Percentiles rank a stretch among this genome's conserved stretches.
These are phyloP conservation scores for Stentor roeselii DNA, from an alignment of 73 alveolate species.

Conservation along the genomic window DNA sequence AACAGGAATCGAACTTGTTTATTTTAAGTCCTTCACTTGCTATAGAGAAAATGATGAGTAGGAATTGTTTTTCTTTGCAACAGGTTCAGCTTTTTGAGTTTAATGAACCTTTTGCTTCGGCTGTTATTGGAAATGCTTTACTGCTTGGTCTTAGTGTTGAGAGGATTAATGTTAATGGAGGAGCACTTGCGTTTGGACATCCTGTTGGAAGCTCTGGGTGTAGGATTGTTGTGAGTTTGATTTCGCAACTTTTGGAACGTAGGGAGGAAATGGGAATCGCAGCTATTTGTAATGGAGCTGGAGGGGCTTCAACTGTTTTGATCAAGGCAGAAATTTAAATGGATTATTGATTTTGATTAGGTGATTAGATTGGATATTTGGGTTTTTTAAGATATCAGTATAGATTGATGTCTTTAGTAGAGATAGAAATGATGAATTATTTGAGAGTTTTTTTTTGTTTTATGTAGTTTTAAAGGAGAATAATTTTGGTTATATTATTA, in stretches of 20 bases:
- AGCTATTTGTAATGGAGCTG: slow-evolving; percentile 85
- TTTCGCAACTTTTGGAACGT: slow-evolving; percentile 57
- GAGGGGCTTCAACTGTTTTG: slow-evolving; percentile 88
- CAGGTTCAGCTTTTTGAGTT: background rate
- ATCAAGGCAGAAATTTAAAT: slow-evolving; percentile 41
- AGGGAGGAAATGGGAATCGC: slow-evolving; percentile 78
- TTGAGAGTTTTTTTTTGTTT: too few species aligned
- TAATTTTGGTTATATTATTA: too few species aligned
- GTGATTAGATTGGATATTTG: too few species aligned
- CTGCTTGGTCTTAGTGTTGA: slow-evolving; percentile 48
- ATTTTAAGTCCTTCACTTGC: slow-evolving; percentile 50
- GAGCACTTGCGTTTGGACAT: slow-evolving; percentile 91
- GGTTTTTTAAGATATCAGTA: too few species aligned
- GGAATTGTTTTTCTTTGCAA: background rate
- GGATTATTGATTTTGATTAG: too few species aligned
- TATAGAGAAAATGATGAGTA: slow-evolving; percentile 31
- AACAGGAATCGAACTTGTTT: slow-evolving; percentile 43
- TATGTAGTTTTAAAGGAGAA: too few species aligned
- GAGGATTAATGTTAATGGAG: slow-evolving; percentile 81
- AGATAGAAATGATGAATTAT: too few species aligned
- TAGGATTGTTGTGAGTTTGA: slow-evolving; percentile 62
- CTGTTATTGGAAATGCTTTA: slow-evolving; percentile 19
- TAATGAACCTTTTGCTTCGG: slow-evolving; percentile 27
- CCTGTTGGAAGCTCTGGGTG: slow-evolving; percentile 89
- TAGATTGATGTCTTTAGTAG: too few species aligned